These are phyloP conservation scores for Carpinus fangiana DNA, from an alignment of 306 rosid genomes.

Conservation along the genomic window DNA sequence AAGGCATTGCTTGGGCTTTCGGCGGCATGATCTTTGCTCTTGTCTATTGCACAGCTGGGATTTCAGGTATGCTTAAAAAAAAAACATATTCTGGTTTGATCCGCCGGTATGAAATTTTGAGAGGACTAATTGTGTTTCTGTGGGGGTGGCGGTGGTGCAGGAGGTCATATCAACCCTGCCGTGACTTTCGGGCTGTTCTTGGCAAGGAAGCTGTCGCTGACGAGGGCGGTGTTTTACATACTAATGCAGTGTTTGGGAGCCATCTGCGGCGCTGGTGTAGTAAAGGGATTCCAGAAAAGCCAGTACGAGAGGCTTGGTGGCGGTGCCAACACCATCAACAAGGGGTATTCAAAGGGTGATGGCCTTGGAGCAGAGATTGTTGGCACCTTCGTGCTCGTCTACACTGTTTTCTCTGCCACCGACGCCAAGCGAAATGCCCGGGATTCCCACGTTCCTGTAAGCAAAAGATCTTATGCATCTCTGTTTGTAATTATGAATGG, in stretches of 20 bases:
- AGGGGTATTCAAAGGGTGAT: constrained; percentile 9
- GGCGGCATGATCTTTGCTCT: constrained; percentile 62
- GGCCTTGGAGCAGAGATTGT: constrained; percentile 45
- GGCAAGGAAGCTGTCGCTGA: constrained; percentile 35
- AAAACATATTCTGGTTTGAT: background rate
- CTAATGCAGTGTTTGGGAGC: constrained; percentile 44
- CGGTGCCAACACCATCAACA: constrained; percentile 25
- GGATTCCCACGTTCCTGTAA: constrained; percentile 44
- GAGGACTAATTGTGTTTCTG: background rate
- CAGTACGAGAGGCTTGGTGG: constrained; percentile 35
- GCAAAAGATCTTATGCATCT: background rate
- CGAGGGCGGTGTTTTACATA: constrained; percentile 37
- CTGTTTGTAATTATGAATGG: no score
- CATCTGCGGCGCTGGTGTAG: constrained; percentile 38
- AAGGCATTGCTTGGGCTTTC: constrained; percentile 61
- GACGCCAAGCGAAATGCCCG: constrained; percentile 43
- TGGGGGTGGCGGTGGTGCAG: constrained; percentile 12
- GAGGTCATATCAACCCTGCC: constrained; percentile 43
- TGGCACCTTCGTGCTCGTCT: constrained; percentile 41
- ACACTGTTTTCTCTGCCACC: constrained; percentile 44
- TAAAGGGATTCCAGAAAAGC: constrained; percentile 22
- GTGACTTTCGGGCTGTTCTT: constrained; percentile 42
- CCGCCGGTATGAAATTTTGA: background rate
- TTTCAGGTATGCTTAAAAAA: constrained; percentile 38
- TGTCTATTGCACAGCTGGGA: constrained; percentile 53